A percentile compares a stretch with the other conserved stretches of the same genome.
Evolutionary conservation across 225 moss, liverwort and hornwort genomes (phyloP).

Genomic region (Rhytidiadelphus loreus): DNA sequence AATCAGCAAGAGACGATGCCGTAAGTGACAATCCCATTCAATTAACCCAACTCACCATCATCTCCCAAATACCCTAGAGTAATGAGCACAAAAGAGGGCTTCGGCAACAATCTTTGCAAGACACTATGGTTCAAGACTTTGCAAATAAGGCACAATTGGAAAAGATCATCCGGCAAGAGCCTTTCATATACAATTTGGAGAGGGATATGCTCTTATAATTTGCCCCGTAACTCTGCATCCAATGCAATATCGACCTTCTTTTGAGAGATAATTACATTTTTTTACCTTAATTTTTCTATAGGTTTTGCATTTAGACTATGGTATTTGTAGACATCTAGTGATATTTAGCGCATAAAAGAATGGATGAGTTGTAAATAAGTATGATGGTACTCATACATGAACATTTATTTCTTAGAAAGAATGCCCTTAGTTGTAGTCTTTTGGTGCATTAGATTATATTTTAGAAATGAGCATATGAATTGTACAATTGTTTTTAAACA

Average conservation of each 20-base stretch:
- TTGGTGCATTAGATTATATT: no score
- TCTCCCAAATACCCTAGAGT: not conserved
- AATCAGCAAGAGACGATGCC: not conserved
- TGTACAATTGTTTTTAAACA: no score
- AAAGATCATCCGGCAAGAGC: not conserved
- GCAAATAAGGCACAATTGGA: not conserved
- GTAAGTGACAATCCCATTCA: not conserved
- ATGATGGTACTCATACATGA: no score
- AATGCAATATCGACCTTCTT: not conserved
- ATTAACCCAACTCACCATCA: not conserved
- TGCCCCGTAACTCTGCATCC: not conserved
- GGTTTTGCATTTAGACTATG: no score
- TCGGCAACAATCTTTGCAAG: not conserved
- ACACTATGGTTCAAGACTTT: not conserved
- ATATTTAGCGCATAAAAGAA: no score
- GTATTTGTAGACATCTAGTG: no score
- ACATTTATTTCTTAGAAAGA: no score
- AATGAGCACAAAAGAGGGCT: not conserved
- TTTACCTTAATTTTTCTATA: no score
- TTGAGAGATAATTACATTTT: no score
- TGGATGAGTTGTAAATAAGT: no score
- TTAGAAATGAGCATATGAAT: no score
- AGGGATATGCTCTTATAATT: not conserved
- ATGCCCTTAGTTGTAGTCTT: no score
- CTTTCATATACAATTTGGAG: not conserved